Percentiles rank a stretch among this genome's conserved stretches.
Evolutionary conservation across 345 rosid genomes (phyloP).

Genomic region (Moricandia arvensis): DNA sequence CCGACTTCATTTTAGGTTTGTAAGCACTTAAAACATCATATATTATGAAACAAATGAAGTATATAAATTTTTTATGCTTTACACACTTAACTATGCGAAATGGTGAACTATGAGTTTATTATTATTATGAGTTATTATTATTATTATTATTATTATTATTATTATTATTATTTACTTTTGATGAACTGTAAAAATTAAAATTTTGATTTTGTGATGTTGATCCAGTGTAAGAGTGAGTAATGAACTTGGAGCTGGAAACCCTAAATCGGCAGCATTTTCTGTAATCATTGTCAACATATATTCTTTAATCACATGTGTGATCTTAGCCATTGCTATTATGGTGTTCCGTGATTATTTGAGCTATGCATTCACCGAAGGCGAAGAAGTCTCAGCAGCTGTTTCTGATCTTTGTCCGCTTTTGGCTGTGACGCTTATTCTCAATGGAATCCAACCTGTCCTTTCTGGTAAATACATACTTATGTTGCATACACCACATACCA

Average conservation of each 20-base stretch:
- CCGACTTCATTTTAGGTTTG: no score
- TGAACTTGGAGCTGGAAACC: slow-evolving; percentile 79
- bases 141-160: no score
- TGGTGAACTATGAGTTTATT: no score
- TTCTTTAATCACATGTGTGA: slow-evolving; percentile 47
- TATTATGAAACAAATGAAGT: no score
- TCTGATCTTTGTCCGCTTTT: slow-evolving; percentile 70
- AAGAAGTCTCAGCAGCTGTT: slow-evolving; percentile 58
- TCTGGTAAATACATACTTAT: slow-evolving; percentile 46
- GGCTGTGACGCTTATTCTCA: slow-evolving; percentile 58
- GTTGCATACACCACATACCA: neutral
- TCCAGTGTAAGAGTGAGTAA: slow-evolving; percentile 79
- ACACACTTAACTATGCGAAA: no score
- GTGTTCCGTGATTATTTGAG: slow-evolving; percentile 50
- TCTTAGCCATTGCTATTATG: slow-evolving; percentile 36
- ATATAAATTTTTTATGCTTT: no score
- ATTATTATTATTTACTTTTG: neutral
- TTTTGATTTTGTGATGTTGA: neutral
- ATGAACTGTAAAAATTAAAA: no score
- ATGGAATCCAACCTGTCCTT: slow-evolving; percentile 75
- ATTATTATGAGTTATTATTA: no score
- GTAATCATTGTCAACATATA: slow-evolving; percentile 48
- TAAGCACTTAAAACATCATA: no score
- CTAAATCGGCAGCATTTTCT: slow-evolving; percentile 68
- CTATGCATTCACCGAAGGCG: slow-evolving; percentile 68